These are phyloP conservation scores for Trichoderma virens DNA, from an alignment of 495 filamentous ascomycete species.

Conservation along the genomic window DNA sequence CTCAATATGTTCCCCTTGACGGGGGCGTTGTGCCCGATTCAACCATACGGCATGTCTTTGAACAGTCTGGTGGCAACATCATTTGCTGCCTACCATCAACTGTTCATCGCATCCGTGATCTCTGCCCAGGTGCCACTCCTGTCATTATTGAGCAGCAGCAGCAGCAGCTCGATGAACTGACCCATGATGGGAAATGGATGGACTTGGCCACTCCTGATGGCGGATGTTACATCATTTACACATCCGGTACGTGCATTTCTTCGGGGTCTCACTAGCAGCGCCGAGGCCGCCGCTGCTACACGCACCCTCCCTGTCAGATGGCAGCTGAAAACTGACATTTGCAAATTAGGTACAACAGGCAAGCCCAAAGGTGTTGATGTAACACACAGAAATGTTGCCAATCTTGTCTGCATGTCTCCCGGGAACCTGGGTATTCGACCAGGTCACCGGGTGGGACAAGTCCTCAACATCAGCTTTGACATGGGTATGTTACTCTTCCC, in stretches of 20 bases:
- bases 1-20: conserved; percentile 42
- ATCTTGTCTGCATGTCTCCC: conserved; percentile 25
- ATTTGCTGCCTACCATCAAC: neutral
- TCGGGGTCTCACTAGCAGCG: neutral
- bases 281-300: neutral
- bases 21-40: conserved; percentile 28
- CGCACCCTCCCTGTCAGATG: neutral
- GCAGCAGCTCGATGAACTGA: conserved; percentile 8
- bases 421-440: conserved; percentile 25
- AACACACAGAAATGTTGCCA: conserved; percentile 25
- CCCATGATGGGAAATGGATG: conserved; percentile 13
- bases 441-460: conserved; percentile 29
- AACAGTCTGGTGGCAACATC: conserved; percentile 17
- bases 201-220: conserved; percentile 18
- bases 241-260: conserved; percentile 19
- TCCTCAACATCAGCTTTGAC: conserved; percentile 33
- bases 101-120: neutral
- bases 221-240: conserved; percentile 37
- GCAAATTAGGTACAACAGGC: conserved; percentile 26
- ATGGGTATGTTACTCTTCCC: conserved; percentile 25
- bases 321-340: neutral
- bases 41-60: conserved; percentile 24
- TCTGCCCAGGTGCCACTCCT: neutral
- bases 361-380: conserved; percentile 35
- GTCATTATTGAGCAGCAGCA: conserved; percentile 14